These are phyloP conservation scores for Aurantiochytrium sp. DNA, from an alignment of 108 stramenopile genomes.

Conservation along the genomic window DNA sequence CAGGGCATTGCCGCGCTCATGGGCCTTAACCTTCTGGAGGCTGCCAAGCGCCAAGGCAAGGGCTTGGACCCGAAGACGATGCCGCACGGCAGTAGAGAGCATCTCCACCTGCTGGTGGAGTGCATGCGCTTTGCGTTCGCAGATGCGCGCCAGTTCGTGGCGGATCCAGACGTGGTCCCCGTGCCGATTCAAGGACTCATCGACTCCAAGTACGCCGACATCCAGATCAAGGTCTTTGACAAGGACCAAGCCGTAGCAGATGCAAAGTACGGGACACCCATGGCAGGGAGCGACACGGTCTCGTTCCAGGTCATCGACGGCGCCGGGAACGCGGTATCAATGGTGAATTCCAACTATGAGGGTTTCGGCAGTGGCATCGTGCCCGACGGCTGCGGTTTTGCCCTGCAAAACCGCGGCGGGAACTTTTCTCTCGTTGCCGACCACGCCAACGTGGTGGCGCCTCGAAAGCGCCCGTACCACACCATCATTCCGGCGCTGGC, in stretches of 20 bases:
- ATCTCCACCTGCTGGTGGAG: slow-evolving; percentile 71
- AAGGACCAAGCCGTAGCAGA: not conserved
- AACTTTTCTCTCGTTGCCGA: slow-evolving; percentile 70
- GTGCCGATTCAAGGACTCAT: slow-evolving; percentile 49
- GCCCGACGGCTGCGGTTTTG: slow-evolving; percentile 84
- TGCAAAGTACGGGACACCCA: slow-evolving; percentile 31
- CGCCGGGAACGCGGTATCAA: slow-evolving; percentile 83
- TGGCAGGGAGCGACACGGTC: slow-evolving; percentile 64
- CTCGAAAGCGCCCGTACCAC: slow-evolving; percentile 85
- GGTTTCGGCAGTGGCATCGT: slow-evolving; percentile 92
- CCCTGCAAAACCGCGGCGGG: slow-evolving; percentile 86
- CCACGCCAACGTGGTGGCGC: slow-evolving; percentile 81
- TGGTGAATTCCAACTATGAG: slow-evolving; percentile 89
- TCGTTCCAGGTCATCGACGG: slow-evolving; percentile 74
- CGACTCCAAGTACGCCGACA: slow-evolving; percentile 35
- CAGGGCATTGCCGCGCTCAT: slow-evolving; percentile 88
- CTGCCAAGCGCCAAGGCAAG: not conserved
- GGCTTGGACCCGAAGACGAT: not conserved
- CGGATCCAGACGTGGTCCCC: slow-evolving; percentile 61
- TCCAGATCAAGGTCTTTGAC: slow-evolving; percentile 34
- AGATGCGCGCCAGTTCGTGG: slow-evolving; percentile 70
- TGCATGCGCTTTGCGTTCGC: slow-evolving; percentile 85
- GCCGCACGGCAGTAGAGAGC: slow-evolving; percentile 47
- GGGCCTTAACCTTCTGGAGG: slow-evolving; percentile 72
- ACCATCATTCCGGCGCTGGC: slow-evolving; percentile 92